Evolutionary conservation across 495 filamentous ascomycete genomes (phyloP), one percentile per base, ranked within the genome.

Genomic region (Annulohypoxylon maeteangense): DNA sequence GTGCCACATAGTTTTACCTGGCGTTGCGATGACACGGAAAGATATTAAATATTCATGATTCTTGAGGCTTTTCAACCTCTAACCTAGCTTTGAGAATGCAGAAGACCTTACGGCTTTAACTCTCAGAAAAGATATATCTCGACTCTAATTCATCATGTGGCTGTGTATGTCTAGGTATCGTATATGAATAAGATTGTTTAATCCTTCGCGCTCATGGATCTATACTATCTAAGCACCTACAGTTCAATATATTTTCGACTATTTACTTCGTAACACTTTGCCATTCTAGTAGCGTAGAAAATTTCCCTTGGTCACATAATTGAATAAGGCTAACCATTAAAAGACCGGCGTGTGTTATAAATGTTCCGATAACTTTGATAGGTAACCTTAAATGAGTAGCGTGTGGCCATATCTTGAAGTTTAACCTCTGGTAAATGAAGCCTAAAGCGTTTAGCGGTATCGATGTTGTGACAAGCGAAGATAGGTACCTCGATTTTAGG

Each of bases 31-130:
- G 14, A 62, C 65, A 62, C 57, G 38, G 65, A 57, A 57, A 71
- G 57, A 72, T 74, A 53, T 72, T 62, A 70, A 48, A 58, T 60
- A 68, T 73, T 68, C 65, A 59, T 27, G 55, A 32, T 56, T 32
- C 56, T 10, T 57, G 50, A 64, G 70, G 22, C 36, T 53, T 57
- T 57, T 34, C 42, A 23, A 56, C 47, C 60, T 44, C 48, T 62
- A 40, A 32, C 40, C 40, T 44, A 44, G 40, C 40, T 57, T 68
- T 72, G 72, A 68, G 74, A 73, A 74, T 73, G 67, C 75, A 69
- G 45, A 67, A 45, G 64, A 64, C 68, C 70, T 64, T 59, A 38
- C 67, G 67, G 65, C 54, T 68, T 53, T 61, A 65, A 62, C 56
- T 68, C 34, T 63, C 38, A 32, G 16, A 50, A 12, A 18, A 40